Percentiles rank a stretch among this genome's conserved stretches.
These are phyloP conservation scores for Rhodomyrtus tomentosa DNA, from an alignment of 345 rosid species.

Conservation along the genomic window DNA sequence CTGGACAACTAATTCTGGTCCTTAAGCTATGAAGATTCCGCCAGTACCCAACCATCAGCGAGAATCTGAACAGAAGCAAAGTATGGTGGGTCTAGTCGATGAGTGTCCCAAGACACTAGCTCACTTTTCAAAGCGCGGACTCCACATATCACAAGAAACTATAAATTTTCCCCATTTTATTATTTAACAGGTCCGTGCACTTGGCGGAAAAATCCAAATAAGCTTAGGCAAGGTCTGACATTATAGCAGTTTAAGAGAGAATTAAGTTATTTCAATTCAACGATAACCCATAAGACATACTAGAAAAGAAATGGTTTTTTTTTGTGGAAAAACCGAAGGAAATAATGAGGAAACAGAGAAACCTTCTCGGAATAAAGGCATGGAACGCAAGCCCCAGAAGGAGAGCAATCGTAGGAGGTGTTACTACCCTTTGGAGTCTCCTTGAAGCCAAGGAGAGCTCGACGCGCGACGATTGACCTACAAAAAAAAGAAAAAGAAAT, in stretches of 20 bases:
- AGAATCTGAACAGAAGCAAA: background rate
- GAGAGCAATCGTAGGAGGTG: slow-evolving; percentile 68
- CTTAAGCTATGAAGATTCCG: background rate
- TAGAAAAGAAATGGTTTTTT: background rate
- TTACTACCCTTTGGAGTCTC: slow-evolving; percentile 61
- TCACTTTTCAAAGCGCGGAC: background rate
- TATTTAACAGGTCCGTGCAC: background rate
- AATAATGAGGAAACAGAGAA: background rate
- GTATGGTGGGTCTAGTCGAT: background rate
- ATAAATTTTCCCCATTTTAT: background rate
- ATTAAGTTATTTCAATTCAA: background rate
- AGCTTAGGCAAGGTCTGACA: background rate
- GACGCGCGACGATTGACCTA: slow-evolving; percentile 17
- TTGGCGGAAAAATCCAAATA: background rate
- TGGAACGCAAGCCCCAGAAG: slow-evolving; percentile 83
- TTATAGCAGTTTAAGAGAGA: background rate
- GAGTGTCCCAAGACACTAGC: background rate
- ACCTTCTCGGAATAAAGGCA: slow-evolving; percentile 88
- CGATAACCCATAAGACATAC: background rate
- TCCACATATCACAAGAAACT: background rate
- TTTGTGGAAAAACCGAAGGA: background rate
- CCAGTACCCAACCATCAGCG: background rate
- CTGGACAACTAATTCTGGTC: background rate
- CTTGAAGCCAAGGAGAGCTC: slow-evolving; percentile 52
- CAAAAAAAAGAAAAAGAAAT: background rate